A percentile compares a stretch with the other conserved stretches of the same genome.
Conservation (phyloP, 1,139 yeast genomes). For the Suhomyces terraborum region DNA sequence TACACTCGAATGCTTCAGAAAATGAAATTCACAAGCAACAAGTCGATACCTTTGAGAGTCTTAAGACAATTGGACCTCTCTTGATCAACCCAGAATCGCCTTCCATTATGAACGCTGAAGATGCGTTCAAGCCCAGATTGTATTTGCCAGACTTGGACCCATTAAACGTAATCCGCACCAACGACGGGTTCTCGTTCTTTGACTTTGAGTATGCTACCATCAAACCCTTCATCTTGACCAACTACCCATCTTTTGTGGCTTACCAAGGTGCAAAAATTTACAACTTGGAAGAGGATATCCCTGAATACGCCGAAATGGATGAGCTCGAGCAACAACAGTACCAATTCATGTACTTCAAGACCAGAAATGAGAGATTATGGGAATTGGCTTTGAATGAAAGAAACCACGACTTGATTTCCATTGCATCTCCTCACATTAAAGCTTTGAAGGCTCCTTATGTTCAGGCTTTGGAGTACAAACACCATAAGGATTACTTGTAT, state of each 20-base stretch:
- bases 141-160: constrained; percentile 88
- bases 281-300: constrained; percentile 71
- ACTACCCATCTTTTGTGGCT: constrained; percentile 79
- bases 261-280: constrained; percentile 88
- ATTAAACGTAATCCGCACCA: constrained; percentile 63
- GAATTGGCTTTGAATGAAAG: constrained; percentile 71
- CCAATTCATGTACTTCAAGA: constrained; percentile 81
- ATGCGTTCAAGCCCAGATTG: constrained; percentile 72
- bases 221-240: constrained; percentile 77
- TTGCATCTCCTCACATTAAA: constrained; percentile 77
- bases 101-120: constrained; percentile 58
- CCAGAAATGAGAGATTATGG: constrained; percentile 90
- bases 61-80: constrained; percentile 54
- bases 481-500: constrained; percentile 62
- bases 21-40: constrained; percentile 43
- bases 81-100: constrained; percentile 54
- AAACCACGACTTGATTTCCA: constrained; percentile 67
- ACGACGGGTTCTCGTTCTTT: constrained; percentile 50
- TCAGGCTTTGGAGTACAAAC: constrained; percentile 64
- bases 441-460: constrained; percentile 65
- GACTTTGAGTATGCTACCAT: constrained; percentile 82
- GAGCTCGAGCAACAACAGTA: constrained; percentile 79
- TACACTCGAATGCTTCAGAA: constrained; percentile 6
- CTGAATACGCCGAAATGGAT: constrained; percentile 63
- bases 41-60: constrained; percentile 60